phyloP scores from a whole-genome alignment of 1,284 basidiomycete species.

The Marasmius tenuissimus region DNA sequence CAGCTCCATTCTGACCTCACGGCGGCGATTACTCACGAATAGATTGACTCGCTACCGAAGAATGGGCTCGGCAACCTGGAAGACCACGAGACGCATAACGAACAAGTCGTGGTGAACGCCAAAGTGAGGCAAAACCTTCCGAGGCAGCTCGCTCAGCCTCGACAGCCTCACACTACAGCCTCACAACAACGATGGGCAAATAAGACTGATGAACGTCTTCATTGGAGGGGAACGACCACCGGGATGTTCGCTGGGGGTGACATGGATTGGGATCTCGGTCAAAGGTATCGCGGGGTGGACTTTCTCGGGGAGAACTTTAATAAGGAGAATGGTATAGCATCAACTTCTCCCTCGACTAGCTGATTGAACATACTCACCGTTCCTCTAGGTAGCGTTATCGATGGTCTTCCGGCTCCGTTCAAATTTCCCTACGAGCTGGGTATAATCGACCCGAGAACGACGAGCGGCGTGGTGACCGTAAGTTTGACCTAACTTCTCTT shows the following conservation, averaged over 20 bases:
- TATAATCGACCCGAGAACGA: slow-evolving; percentile 14
- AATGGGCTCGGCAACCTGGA: neutral
- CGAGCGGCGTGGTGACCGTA: neutral
- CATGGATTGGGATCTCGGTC: slow-evolving; percentile 39
- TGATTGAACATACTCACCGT: neutral
- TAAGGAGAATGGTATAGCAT: slow-evolving; percentile 24
- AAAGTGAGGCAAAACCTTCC: neutral
- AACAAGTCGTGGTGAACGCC: neutral
- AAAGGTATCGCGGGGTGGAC: slow-evolving; percentile 31
- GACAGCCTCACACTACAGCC: slow-evolving; percentile 10
- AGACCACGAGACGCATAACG: neutral
- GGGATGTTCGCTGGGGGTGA: slow-evolving; percentile 47
- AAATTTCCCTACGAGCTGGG: slow-evolving; percentile 5
- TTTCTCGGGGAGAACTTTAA: slow-evolving; percentile 17
- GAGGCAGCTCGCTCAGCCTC: neutral
- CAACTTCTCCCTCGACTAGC: slow-evolving; percentile 13
- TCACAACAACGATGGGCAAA: slow-evolving; percentile 47
- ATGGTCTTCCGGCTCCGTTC: neutral
- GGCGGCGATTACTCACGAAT: slow-evolving; percentile 40
- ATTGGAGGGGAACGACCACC: slow-evolving; percentile 70
- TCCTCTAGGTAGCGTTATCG: neutral
- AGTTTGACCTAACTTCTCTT: slow-evolving; percentile 19
- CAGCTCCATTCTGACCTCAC: slow-evolving; percentile 61
- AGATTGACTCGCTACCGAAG: slow-evolving; percentile 13
- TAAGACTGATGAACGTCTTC: slow-evolving; percentile 53